These are phyloP conservation scores for Trichoderma sp. DNA, from an alignment of 2,329 filamentous ascomycete genomes.

Conservation along the genomic window DNA sequence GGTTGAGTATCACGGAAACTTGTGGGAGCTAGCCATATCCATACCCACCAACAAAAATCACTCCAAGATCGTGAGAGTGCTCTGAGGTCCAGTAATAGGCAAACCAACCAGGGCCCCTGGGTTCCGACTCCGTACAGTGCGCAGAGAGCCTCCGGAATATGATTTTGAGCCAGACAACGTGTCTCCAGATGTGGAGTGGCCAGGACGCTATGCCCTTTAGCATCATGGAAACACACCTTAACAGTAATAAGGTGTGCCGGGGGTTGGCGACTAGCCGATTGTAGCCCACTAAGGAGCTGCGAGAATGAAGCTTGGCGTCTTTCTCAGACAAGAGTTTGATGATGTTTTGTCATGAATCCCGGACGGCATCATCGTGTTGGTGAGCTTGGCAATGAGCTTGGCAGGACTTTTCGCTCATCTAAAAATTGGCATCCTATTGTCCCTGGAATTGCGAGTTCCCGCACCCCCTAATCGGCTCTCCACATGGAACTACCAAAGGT, in stretches of 20 bases:
- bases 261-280: constrained; percentile 10
- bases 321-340: not conserved
- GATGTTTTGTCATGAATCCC: not conserved
- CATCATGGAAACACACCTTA: constrained; percentile 17
- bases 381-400: constrained; percentile 6
- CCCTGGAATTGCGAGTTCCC: constrained; percentile 3
- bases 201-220: constrained; percentile 5
- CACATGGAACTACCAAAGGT: not conserved
- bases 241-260: constrained; percentile 22
- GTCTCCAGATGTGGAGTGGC: constrained; percentile 1
- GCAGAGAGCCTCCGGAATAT: not conserved
- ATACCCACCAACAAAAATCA: not conserved
- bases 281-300: not conserved
- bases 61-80: not conserved
- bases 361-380: not conserved
- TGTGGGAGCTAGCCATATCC: not conserved
- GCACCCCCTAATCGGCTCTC: not conserved
- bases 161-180: constrained; percentile 10
- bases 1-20: not conserved
- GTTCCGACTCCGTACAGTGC: constrained; percentile 1
- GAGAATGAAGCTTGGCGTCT: not conserved
- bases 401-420: not conserved
- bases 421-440: not conserved
- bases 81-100: not conserved
- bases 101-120: not conserved